Percentiles rank a stretch among this genome's conserved stretches.
Evolutionary conservation across 2,329 filamentous ascomycete species (phyloP).

Genomic region (Paraconiothyrium brasiliense): DNA sequence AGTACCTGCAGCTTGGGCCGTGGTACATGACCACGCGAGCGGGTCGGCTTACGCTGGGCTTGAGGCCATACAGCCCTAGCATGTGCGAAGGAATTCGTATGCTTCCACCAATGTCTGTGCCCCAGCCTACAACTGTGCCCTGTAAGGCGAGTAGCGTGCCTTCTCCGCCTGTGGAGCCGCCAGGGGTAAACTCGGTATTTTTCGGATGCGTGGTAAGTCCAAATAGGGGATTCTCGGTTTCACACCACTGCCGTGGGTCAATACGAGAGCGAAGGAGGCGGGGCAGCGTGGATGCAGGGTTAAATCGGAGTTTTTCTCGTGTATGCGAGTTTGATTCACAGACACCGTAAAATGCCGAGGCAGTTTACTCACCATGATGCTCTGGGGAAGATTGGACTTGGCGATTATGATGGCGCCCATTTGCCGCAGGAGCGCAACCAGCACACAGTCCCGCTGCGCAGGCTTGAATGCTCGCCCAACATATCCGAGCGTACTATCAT

Average conservation of each 20-base stretch:
- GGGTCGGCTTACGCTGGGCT: slow-evolving; percentile 51
- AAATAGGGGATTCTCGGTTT: slow-evolving; percentile 70
- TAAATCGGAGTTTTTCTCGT: not conserved
- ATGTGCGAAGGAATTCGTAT: slow-evolving; percentile 69
- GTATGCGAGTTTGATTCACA: not conserved
- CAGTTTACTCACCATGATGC: slow-evolving; percentile 58
- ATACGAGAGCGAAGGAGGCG: slow-evolving; percentile 50
- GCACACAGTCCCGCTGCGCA: slow-evolving; percentile 58
- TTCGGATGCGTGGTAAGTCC: slow-evolving; percentile 66
- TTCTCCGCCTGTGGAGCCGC: slow-evolving; percentile 69
- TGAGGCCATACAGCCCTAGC: slow-evolving; percentile 66
- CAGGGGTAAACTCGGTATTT: slow-evolving; percentile 63
- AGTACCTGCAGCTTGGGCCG: not conserved
- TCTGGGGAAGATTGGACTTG: slow-evolving; percentile 66
- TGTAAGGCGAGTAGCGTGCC: slow-evolving; percentile 64
- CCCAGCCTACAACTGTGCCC: slow-evolving; percentile 66
- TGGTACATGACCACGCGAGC: not conserved
- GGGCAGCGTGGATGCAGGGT: not conserved
- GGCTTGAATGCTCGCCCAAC: slow-evolving; percentile 68
- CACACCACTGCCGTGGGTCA: slow-evolving; percentile 64
- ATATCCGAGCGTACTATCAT: slow-evolving; percentile 65
- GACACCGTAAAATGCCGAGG: not conserved
- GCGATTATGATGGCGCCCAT: slow-evolving; percentile 59
- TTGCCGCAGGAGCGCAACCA: slow-evolving; percentile 67
- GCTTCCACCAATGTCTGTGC: slow-evolving; percentile 67